Evolutionary conservation across 768 basidiomycete genomes (phyloP).

Genomic region (Boletus barrowsii): DNA sequence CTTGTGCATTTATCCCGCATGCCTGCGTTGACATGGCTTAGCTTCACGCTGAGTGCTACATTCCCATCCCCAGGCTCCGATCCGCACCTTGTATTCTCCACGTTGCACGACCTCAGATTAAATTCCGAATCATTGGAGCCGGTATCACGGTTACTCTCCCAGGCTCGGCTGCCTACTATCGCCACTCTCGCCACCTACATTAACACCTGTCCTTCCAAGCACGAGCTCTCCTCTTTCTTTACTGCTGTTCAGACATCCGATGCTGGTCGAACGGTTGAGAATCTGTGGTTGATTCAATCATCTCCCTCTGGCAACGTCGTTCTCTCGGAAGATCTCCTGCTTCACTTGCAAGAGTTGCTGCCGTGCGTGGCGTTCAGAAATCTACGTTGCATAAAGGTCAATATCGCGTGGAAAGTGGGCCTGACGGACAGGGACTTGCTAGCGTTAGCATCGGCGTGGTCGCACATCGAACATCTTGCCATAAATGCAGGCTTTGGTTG

Average conservation of each 20-base stretch:
- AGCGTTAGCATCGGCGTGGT: neutral
- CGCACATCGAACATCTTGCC: neutral
- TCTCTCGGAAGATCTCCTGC: neutral
- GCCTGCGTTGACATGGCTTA: neutral
- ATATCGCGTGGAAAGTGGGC: neutral
- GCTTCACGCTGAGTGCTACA: neutral
- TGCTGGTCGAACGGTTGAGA: neutral
- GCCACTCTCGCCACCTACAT: neutral
- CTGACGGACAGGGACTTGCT: neutral
- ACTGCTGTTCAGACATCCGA: neutral
- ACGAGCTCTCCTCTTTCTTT: neutral
- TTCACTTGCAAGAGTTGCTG: neutral
- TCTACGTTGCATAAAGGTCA: neutral
- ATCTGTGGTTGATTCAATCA: neutral
- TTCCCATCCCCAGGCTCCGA: neutral
- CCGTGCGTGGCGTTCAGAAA: neutral
- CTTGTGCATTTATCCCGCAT: neutral
- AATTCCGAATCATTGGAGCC: neutral
- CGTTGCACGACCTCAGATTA: neutral
- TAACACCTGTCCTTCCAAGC: neutral
- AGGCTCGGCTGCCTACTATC: neutral
- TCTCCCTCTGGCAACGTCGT: neutral
- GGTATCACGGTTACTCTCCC: neutral
- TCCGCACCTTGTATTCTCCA: neutral
- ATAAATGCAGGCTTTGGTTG: neutral